Base-by-base conservation (phyloP, 2,329 filamentous ascomycete species). In the Grosmannia huntii region DNA sequence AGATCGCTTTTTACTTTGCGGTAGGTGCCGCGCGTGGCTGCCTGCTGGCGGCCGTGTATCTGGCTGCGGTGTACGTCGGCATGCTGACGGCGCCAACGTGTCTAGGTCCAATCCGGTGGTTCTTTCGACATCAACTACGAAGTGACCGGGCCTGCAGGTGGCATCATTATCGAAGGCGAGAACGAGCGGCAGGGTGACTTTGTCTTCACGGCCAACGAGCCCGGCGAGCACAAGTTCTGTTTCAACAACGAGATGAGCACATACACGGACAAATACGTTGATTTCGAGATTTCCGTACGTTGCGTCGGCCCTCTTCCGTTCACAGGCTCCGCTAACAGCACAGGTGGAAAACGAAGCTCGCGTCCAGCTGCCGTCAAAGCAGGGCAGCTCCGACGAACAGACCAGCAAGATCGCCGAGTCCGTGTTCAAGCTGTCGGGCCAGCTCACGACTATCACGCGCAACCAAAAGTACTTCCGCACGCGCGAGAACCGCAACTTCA, bases 401-500 rank as follows among this genome's bases (percentile, higher is more conserved):
- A 94, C 92, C 1, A 85, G 85, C 53, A 82, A 83, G 9, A 80
- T 99, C 54, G 92, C 97, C 72, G 92, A 99, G 75, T 92, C 90
- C 48, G 87, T 97, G 67, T 90, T 94, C 78, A 96, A 96, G 77
- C 81, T 99, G 61, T 96, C 90, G 14, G 86, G 89, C 63, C 90
- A 95, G 69, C 77, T 99, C 55, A 96, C 90, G 16, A 96, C 91
- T 62, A 94, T 99, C 69, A 90, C 89, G 49, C 84, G 94, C 68
- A 96, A 96, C 77, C 94, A 99, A 70, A 99, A 99, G 72, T 99
- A 99, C 78, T 99, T 99, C 84, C 88, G 95, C 62, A 99, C 94
- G 3, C 85, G 94, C 64, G 94, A 99, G 79, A 99, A 99, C 80
- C 83, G 94, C 62, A 99, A 99, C 76, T 97, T 99, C 75, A 95